Evolutionary conservation across 306 rosid genomes (phyloP).

Genomic region (Herpetospermum pedunculosum): DNA sequence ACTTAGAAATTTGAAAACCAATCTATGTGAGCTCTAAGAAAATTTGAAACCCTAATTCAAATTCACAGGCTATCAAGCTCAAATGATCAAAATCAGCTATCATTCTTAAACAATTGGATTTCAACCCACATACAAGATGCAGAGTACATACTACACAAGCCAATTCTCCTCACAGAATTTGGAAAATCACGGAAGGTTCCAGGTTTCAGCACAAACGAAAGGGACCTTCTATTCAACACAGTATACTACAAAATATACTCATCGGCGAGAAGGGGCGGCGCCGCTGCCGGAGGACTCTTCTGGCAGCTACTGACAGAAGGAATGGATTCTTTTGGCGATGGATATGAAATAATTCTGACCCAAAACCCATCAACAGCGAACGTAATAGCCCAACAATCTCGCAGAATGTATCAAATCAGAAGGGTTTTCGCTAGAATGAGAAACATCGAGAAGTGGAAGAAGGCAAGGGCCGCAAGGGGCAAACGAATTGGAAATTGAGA

Average conservation of each 20-base stretch:
- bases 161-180: conserved; percentile 54
- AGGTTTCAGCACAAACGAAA: conserved; percentile 39
- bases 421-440: conserved; percentile 36
- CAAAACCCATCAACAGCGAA: conserved; percentile 66
- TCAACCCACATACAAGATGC: conserved; percentile 57
- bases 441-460: conserved; percentile 37
- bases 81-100: conserved; percentile 38
- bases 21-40: background rate
- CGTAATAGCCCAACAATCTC: conserved; percentile 58
- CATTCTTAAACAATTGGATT: conserved; percentile 77
- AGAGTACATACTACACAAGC: conserved; percentile 47
- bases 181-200: conserved; percentile 66
- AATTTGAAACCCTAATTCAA: background rate
- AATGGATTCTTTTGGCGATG: conserved; percentile 71
- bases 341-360: conserved; percentile 60
- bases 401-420: conserved; percentile 38
- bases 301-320: conserved; percentile 89
- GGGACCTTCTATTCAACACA: conserved; percentile 46
- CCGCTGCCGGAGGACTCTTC: conserved; percentile 68
- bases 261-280: conserved; percentile 63
- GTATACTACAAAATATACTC: conserved; percentile 68
- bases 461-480: conserved; percentile 37
- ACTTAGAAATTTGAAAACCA: background rate
- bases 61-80: conserved; percentile 47
- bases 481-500: conserved; percentile 33